phyloP scores from a whole-genome alignment of 352 stramenopile species.

The Pythium biforme region DNA sequence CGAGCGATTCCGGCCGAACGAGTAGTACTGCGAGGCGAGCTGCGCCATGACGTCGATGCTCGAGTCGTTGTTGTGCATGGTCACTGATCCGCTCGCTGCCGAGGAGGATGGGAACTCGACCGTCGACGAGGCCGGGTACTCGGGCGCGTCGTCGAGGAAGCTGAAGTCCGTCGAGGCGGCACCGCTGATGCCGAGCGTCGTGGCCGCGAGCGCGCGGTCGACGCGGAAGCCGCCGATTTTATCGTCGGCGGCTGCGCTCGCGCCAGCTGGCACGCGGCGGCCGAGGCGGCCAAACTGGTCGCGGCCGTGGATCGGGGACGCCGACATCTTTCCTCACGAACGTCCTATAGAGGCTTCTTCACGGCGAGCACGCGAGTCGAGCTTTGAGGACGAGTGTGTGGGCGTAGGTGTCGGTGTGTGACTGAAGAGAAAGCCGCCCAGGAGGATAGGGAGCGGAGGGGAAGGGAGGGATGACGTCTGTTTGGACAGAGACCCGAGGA shows the following conservation, averaged over 20 bases:
- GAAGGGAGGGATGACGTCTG: neutral
- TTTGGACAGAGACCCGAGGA: slow-evolving; percentile 18
- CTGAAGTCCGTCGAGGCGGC: slow-evolving; percentile 13
- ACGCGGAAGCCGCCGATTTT: slow-evolving; percentile 32
- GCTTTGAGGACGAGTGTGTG: slow-evolving; percentile 19
- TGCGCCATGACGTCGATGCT: slow-evolving; percentile 81
- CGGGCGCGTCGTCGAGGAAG: slow-evolving; percentile 18
- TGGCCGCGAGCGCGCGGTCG: slow-evolving; percentile 11
- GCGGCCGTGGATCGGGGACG: slow-evolving; percentile 16
- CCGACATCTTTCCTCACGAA: slow-evolving; percentile 15
- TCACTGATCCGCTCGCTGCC: slow-evolving; percentile 13
- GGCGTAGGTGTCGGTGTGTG: neutral
- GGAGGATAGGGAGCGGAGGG: neutral
- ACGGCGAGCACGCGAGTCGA: neutral
- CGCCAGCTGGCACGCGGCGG: slow-evolving; percentile 13
- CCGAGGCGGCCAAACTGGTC: slow-evolving; percentile 20
- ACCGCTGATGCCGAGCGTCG: slow-evolving; percentile 17
- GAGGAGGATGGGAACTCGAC: slow-evolving; percentile 27
- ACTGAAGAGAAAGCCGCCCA: neutral
- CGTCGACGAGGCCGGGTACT: slow-evolving; percentile 7
- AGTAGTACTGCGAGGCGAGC: slow-evolving; percentile 80
- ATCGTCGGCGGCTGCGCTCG: slow-evolving; percentile 22
- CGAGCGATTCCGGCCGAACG: slow-evolving; percentile 63
- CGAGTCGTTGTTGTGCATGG: slow-evolving; percentile 34
- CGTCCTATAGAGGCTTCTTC: neutral